Evolutionary conservation across 192 early-diverging fungal species (phyloP), one percentile per base, ranked within the genome.

Genomic region (Backusella tuberculispora): DNA sequence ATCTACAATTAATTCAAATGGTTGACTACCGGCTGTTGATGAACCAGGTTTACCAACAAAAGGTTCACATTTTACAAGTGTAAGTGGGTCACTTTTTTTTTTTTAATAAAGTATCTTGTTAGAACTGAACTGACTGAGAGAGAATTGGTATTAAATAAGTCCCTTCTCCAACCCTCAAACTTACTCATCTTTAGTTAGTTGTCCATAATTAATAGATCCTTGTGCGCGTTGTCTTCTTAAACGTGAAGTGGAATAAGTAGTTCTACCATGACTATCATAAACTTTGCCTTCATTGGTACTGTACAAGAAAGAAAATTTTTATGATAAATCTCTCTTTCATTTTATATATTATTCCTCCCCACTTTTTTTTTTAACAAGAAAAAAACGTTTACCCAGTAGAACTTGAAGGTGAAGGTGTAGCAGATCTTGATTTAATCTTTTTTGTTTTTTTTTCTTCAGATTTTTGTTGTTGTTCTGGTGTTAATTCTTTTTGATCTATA

Each of bases 51-150:
- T 82, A 14, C 91, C 92, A 38, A 75, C 83, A 78, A 94, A 97
- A 3, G 90, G 88, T 56, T 90, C 90, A 74, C 94, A 95, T 53
- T 93, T 91, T 29, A 95, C 91, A 92, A 94, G 88, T n/a, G 93
- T 90, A 41, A 90, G 83, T 19, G 93, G 93, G 67, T 95, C 91
- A 70, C 80, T 88, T n/a, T n/a, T n/a, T n/a, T n/a, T n/a, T n/a
- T n/a, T n/a, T 76, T 8, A 26, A 34, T 40, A 70, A 0, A 44
- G 43, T 47, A n/a, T 34, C 2, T 34, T 34, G 29, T 34, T 34
- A 34, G 29, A 34, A 34, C 29, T 34, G 2, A 34, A 34, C 2
- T 34, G 29, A 34, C 2, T 34, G 29, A 34, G 0, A 34, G 29
- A 34, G 29, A 34, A 34, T 34, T 34, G 0, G 2, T 34, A 34